Evolutionary conservation across 495 filamentous ascomycete genomes (phyloP).

Genomic region (Chlorociboria aeruginascens): DNA sequence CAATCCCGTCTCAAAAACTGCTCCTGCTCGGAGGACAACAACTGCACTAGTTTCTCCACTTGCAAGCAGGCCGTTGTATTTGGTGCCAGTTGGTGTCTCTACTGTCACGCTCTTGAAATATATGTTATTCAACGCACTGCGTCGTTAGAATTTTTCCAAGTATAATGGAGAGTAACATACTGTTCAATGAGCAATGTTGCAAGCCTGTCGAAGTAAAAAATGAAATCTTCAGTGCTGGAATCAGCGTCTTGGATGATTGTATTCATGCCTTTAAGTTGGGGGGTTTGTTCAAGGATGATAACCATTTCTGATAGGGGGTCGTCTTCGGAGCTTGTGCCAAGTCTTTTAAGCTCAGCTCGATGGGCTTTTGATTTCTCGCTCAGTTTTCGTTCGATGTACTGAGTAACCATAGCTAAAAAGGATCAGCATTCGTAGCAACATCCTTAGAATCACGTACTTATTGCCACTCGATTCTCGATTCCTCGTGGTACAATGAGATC

Average conservation of each 20-base stretch:
- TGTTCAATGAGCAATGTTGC: constrained; percentile 74
- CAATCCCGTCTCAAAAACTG: constrained; percentile 75
- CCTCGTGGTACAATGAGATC: constrained; percentile 94
- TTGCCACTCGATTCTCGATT: constrained; percentile 86
- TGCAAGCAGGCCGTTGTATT: constrained; percentile 55
- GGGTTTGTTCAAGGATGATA: constrained; percentile 55
- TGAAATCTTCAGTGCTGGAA: constrained; percentile 77
- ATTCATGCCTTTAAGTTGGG: constrained; percentile 76
- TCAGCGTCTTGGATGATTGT: constrained; percentile 77
- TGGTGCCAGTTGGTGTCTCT: constrained; percentile 51
- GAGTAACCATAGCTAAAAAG: constrained; percentile 68
- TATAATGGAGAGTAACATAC: constrained; percentile 27
- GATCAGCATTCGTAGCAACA: constrained; percentile 12
- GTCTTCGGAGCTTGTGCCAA: constrained; percentile 55
- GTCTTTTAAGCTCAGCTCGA: constrained; percentile 57
- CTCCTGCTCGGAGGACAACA: constrained; percentile 75
- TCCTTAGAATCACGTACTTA: constrained; percentile 41
- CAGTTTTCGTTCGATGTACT: constrained; percentile 76
- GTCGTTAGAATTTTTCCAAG: neutral
- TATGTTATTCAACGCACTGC: constrained; percentile 59
- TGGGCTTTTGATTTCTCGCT: constrained; percentile 77
- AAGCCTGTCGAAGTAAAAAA: constrained; percentile 91
- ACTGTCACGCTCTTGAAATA: constrained; percentile 49
- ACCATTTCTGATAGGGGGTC: constrained; percentile 65
- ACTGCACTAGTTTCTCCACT: constrained; percentile 74